These are phyloP conservation scores for Penicillium sp. DNA, from an alignment of 2,329 filamentous ascomycete genomes.

Conservation along the genomic window DNA sequence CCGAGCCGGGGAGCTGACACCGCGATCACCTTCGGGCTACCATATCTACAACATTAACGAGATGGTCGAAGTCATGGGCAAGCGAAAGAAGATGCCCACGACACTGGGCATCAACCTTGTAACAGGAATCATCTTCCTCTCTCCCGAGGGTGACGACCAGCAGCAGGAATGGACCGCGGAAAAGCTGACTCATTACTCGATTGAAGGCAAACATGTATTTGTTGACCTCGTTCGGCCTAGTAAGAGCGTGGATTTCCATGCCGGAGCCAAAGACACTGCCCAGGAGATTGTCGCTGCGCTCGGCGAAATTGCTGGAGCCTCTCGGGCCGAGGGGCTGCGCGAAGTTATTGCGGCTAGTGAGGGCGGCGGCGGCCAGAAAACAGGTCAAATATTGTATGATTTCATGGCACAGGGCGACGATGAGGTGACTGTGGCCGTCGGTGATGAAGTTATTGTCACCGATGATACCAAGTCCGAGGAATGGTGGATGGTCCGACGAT, in stretches of 20 bases:
- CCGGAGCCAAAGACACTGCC: constrained; percentile 93
- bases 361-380: constrained; percentile 66
- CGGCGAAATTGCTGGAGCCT: constrained; percentile 83
- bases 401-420: constrained; percentile 96
- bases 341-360: constrained; percentile 82
- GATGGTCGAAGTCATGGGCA: constrained; percentile 95
- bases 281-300: constrained; percentile 86
- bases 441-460: constrained; percentile 85
- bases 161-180: constrained; percentile 92
- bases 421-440: constrained; percentile 85
- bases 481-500: constrained; percentile 92
- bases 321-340: constrained; percentile 72
- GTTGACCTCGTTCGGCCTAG: constrained; percentile 87
- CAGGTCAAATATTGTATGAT: constrained; percentile 84
- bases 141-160: constrained; percentile 79
- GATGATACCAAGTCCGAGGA: constrained; percentile 93
- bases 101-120: constrained; percentile 89
- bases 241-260: constrained; percentile 95
- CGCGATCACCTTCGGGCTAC: constrained; percentile 71
- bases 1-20: constrained; percentile 50
- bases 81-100: constrained; percentile 98
- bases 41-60: constrained; percentile 97
- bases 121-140: constrained; percentile 84
- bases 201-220: constrained; percentile 97
- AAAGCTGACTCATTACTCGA: constrained; percentile 94